Base-by-base conservation (phyloP, 257 asterid species). In the Paraleonurus japonicus region DNA sequence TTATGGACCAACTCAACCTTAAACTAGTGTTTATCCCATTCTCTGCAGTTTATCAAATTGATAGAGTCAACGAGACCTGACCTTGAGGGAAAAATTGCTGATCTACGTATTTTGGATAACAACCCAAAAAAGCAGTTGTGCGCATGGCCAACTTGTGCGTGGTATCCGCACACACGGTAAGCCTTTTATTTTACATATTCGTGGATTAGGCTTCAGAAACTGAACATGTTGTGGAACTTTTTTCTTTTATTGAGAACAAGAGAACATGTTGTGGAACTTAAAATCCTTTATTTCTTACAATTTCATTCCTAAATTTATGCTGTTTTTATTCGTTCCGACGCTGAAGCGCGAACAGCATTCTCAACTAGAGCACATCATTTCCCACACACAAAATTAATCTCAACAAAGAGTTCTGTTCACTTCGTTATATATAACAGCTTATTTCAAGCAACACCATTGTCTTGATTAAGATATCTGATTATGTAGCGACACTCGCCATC, bases 61-160 rank as follows among this genome's bases (percentile, higher is more conserved):
- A 54, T 95, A 27, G 55, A 85, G 79, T 84, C 90, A 67, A 81
- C 94, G 65, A 85, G 80, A 74, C 96, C 97, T 64, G 92, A 87
- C 62, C 98, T 95, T 76, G 95, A 83, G 87, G 88, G 77, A 67
- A 88, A 92, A 81, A 22, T 90, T 78, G 33, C 87, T 76, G 87
- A 78, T 70, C 84, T 95, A 67, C 39, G 94, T 76, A 65, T 95
- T 85, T 75, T 95, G 85, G 99, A 95, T 79, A 78, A 88, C 78
- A 87, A 88, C 81, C 86, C 94, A 32, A 80, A 85, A 95, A 95
- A 81, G 87, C 96, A 67, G 98, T 92, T 75, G 99, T 95, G 67
- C 96, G 95, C 30, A 95, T 95, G 99, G 99, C 99, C 80, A 95
- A 95, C 81, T 80, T 95, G 80, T 95, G 98, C 71, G 98, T 95